Base-by-base conservation (phyloP, 169 alveolate species). In the Eimeria praecox region DNA sequence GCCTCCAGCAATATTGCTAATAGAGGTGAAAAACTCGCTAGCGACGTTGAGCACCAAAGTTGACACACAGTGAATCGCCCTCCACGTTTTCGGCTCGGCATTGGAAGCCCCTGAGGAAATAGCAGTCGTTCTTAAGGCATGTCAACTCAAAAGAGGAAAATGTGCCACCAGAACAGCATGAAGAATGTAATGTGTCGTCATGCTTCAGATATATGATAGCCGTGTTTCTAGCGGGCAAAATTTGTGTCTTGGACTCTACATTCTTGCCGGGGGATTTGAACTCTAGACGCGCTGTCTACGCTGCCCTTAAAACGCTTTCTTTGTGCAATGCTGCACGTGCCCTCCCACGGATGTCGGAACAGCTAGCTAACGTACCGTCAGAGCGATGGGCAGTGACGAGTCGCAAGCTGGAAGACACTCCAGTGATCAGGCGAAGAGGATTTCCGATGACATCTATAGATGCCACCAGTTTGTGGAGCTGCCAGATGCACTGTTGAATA, bases 391-490 rank as follows among this genome's bases (percentile, higher is more conserved):
- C 64, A 56, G 66, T 33, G 90, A 59, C 59, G 42, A 80, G 90
- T 22, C 89, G 87, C 64, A 73, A 59, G 75, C 96, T 89, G 27
- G 96, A 88, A 30, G 96, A 94, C 16, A 94, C 90, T 24, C 91
- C 91, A 66, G 96, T 82, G 24, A 94, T 71, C 18, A 94, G 78
- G 44, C 86, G 85, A 20, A 94, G 96, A 56, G 96, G 96, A 46
- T 85, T 94, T 24, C 96, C 96, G 40, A 94, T 40, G 75, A 94
- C 90, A 38, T 94, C 96, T 40, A 94, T 94, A 10, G 96, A 94
- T 9, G 94, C 94, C 73, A 94, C 83, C 38, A 94, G 91, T 40
- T 86, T 85, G 85, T 85, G 94, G 35, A 86, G 82, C 85, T 94
- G 96, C 90, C 96, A 82, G 46, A 85, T 69, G 71, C 96, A 90